A percentile compares a stretch with the other conserved stretches of the same genome.
Evolutionary conservation across 2,329 filamentous ascomycete genomes (phyloP).

Genomic region (Verticillium klebahnii): DNA sequence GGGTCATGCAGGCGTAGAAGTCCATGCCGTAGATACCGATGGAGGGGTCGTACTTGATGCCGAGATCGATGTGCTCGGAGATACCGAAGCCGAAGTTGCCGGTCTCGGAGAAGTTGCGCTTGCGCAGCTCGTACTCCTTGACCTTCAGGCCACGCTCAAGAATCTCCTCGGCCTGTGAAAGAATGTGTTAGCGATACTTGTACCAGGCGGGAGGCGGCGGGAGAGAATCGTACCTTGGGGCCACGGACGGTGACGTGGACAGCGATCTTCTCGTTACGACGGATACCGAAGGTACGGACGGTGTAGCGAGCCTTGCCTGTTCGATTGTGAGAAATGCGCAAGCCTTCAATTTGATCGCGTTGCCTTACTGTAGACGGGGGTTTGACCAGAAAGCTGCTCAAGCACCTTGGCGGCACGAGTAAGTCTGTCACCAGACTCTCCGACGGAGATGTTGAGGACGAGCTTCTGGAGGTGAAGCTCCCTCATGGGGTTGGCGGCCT

Average conservation of each 20-base stretch:
- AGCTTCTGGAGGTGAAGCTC: constrained; percentile 99
- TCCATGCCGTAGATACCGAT: constrained; percentile 99
- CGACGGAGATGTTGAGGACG: constrained; percentile 98
- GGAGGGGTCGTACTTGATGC: constrained; percentile 99
- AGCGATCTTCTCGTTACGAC: constrained; percentile 99
- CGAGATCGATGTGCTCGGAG: constrained; percentile 99
- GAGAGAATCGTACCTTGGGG: constrained; percentile 54
- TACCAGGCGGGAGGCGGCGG: background rate
- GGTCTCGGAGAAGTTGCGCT: constrained; percentile 99
- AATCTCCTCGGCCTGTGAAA: constrained; percentile 86
- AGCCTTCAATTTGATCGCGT: background rate
- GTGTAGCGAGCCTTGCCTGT: constrained; percentile 99
- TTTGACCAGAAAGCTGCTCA: constrained; percentile 99
- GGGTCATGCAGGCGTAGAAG: constrained; percentile 99
- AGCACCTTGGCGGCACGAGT: constrained; percentile 99
- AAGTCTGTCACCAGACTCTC: constrained; percentile 99
- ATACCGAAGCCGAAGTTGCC: constrained; percentile 99
- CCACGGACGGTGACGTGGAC: constrained; percentile 99
- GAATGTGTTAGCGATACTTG: constrained; percentile 17
- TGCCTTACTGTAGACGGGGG: constrained; percentile 92
- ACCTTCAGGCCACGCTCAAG: constrained; percentile 99
- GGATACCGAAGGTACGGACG: constrained; percentile 99
- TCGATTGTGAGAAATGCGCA: constrained; percentile 4
- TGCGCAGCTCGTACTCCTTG: constrained; percentile 99
- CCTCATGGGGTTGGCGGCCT: constrained; percentile 97